Evolutionary conservation across 2,329 filamentous ascomycete genomes (phyloP).

Genomic region (Waltergamsia citrina): DNA sequence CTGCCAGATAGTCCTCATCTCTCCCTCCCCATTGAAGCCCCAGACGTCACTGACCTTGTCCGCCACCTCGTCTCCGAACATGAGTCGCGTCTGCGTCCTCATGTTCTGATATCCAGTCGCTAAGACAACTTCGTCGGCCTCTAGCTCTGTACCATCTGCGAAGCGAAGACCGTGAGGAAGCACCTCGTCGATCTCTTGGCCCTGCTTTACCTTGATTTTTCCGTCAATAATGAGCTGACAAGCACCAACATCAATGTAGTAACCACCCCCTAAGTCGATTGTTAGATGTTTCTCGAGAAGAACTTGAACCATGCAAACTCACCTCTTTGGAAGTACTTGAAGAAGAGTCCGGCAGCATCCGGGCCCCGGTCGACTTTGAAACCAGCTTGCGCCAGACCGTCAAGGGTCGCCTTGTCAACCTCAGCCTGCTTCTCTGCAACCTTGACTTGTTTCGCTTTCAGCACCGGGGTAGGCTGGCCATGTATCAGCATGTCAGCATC

Average conservation of each 20-base stretch:
- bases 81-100: conserved; percentile 48
- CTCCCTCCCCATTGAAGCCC: conserved; percentile 49
- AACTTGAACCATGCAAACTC: no score
- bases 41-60: conserved; percentile 50
- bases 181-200: conserved; percentile 43
- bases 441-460: conserved; percentile 48
- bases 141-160: conserved; percentile 43
- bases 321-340: conserved; percentile 56
- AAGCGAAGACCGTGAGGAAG: conserved; percentile 34
- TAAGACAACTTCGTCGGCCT: conserved; percentile 54
- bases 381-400: conserved; percentile 42
- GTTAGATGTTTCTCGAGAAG: no score
- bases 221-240: conserved; percentile 53
- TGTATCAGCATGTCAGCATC: conserved; percentile 56
- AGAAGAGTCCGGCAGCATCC: conserved; percentile 44
- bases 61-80: conserved; percentile 53
- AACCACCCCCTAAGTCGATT: no score
- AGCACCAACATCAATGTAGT: conserved; percentile 62
- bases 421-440: conserved; percentile 21
- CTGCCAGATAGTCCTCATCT: conserved; percentile 49
- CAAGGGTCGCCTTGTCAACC: conserved; percentile 26
- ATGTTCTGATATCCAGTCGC: conserved; percentile 62
- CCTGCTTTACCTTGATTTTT: conserved; percentile 53
- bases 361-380: conserved; percentile 52
- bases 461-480: conserved; percentile 46